Evolutionary conservation across 2,329 filamentous ascomycete species (phyloP).

Genomic region (Scleromitrula shiraiana): DNA sequence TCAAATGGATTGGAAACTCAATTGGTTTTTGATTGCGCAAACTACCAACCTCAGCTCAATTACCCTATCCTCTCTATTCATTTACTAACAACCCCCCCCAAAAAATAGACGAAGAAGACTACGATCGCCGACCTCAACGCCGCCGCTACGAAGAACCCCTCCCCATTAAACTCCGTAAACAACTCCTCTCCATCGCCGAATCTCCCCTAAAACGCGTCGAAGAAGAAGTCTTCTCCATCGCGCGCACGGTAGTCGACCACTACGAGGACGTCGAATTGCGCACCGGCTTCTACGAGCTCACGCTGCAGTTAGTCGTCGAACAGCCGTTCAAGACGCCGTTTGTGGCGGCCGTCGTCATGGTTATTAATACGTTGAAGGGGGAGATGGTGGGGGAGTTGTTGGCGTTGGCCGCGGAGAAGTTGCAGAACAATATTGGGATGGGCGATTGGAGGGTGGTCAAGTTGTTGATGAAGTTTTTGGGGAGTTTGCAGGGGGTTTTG

Average conservation of each 20-base stretch:
- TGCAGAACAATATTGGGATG: constrained; percentile 58
- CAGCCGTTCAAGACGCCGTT: constrained; percentile 98
- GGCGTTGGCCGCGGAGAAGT: constrained; percentile 47
- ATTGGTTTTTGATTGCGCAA: no score
- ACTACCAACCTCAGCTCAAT: no score
- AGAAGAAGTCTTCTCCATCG: constrained; percentile 69
- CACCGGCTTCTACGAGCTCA: constrained; percentile 62
- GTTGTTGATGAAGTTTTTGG: constrained; percentile 79
- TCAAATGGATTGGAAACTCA: no score
- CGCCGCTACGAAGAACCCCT: constrained; percentile 67
- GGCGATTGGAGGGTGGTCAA: constrained; percentile 91
- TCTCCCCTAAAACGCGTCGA: constrained; percentile 70
- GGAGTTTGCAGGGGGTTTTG: constrained; percentile 72
- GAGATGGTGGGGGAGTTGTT: constrained; percentile 69
- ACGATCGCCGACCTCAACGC: constrained; percentile 65
- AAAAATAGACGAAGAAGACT: constrained; percentile 63
- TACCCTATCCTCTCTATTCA: no score
- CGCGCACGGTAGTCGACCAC: constrained; percentile 70
- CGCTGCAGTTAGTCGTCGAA: constrained; percentile 71
- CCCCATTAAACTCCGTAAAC: constrained; percentile 64
- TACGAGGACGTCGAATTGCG: constrained; percentile 78
- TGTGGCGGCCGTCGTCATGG: constrained; percentile 72
- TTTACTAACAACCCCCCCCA: no score
- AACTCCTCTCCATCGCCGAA: constrained; percentile 74
- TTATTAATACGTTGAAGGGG: constrained; percentile 69